Evolutionary conservation across 1,139 yeast genomes (phyloP), one percentile per base, ranked within the genome.

Genomic region (Blastobotrys arbuscula): DNA sequence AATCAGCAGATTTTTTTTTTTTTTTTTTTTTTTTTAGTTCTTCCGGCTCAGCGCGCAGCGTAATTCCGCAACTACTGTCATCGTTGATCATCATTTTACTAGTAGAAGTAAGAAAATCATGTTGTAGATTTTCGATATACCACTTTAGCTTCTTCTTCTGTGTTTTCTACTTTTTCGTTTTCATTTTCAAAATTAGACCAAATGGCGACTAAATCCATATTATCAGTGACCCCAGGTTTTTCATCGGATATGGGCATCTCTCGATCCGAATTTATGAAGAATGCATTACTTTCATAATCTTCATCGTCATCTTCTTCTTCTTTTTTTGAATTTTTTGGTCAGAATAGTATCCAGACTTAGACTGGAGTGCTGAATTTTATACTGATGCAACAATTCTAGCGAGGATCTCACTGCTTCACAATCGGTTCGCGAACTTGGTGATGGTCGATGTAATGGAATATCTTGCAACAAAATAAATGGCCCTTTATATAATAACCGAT

Each of bases 401-500:
- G 36, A 34, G 2, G 2, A n/a, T 10, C 18, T 28, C 6, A 45
- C 49, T 4, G 44, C 20, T 33, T 47, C 31, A 36, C 18, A 47
- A 33, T 47, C 45, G 1, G 18, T 18, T 23, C n/a, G 18, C 3
- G 36, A 37, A 3, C 31, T 37, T 8, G 30, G 45, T 28, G 31
- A 39, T 1, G 46, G 43, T 8, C 23, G 30, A 13, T 18, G 26
- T 10, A 15, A 12, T 5, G 39, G 24, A 3, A 38, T 12, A 20
- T 41, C 46, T 18, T 42, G 31, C 6, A 47, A 21, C 15, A 47
- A 20, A 7, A 47, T 20, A 16, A 42, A 47, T 8, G 43, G 45
- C 2, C 49, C 49, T 4, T 39, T 37, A 21, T 38, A 47, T 19
- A 47, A 43, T 10, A 37, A 30, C 6, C 49, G 39, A 21, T 30